phyloP scores from a whole-genome alignment of 352 stramenopile genomes.

The Phytophthora vignae region DNA sequence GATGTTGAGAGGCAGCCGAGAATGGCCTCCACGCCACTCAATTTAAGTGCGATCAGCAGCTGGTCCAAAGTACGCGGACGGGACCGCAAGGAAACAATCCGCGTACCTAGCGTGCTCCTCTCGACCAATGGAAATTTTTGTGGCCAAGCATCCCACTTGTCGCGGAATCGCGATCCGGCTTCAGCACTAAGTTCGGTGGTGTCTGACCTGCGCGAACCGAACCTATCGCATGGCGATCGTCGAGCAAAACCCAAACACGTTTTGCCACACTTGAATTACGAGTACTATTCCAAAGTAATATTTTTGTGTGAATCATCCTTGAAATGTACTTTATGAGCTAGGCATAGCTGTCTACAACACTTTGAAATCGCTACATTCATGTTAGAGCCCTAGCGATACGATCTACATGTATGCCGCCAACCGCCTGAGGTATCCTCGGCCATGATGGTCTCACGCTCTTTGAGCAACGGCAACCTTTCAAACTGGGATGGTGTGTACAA shows the following conservation, averaged over 20 bases:
- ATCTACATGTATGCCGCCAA: too few species aligned
- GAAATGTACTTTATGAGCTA: too few species aligned
- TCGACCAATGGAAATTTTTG: constrained; percentile 22
- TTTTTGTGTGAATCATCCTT: too few species aligned
- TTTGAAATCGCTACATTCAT: too few species aligned
- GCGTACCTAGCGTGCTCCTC: constrained; percentile 20
- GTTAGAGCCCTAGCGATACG: too few species aligned
- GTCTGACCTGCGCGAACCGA: neutral
- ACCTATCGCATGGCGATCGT: neutral
- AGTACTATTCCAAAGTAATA: too few species aligned
- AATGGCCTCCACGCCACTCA: constrained; percentile 21
- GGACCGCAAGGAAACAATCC: constrained; percentile 3
- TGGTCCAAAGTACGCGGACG: constrained; percentile 39
- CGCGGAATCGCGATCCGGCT: neutral
- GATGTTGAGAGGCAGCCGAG: constrained; percentile 27
- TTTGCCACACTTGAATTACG: too few species aligned
- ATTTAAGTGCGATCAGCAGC: constrained; percentile 30
- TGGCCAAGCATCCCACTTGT: neutral
- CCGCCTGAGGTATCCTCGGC: too few species aligned
- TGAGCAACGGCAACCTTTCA: neutral
- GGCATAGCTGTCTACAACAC: too few species aligned
- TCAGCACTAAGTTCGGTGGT: neutral
- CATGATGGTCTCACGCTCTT: neutral
- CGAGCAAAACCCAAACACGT: too few species aligned
- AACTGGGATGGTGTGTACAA: neutral